These are phyloP conservation scores for Peterozyma toletana DNA, from an alignment of 805 yeast genomes.

Conservation along the genomic window DNA sequence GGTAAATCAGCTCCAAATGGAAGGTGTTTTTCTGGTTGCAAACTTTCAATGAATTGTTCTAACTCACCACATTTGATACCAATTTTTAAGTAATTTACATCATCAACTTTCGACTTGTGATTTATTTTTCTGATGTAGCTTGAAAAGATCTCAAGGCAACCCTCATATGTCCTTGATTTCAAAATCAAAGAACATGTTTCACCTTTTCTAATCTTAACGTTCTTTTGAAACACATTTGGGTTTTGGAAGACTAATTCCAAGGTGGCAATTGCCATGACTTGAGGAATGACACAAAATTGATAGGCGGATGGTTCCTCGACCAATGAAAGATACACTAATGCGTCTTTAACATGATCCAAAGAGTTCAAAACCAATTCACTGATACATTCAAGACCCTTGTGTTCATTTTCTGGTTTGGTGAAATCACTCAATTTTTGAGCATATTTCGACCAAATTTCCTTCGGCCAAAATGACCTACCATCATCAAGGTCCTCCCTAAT, in stretches of 20 bases:
- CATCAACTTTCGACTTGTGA: constrained; percentile 68
- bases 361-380: constrained; percentile 78
- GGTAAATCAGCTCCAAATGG: constrained; percentile 46
- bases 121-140: constrained; percentile 70
- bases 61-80: constrained; percentile 84
- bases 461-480: constrained; percentile 94
- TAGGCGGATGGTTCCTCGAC: constrained; percentile 78
- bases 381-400: constrained; percentile 65
- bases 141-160: constrained; percentile 72
- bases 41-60: constrained; percentile 77
- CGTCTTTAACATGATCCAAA: constrained; percentile 69
- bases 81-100: constrained; percentile 79
- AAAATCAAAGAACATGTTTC: constrained; percentile 73
- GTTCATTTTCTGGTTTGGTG: constrained; percentile 34
- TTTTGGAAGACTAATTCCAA: constrained; percentile 81
- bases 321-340: constrained; percentile 65
- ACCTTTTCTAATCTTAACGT: constrained; percentile 89
- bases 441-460: constrained; percentile 85
- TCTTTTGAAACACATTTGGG: constrained; percentile 56
- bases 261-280: constrained; percentile 98
- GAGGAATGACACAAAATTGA: constrained; percentile 95
- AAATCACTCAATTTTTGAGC: constrained; percentile 59
- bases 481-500: constrained; percentile 87
- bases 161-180: constrained; percentile 64
- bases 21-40: constrained; percentile 54